Conservation (phyloP, 163 green algal genomes). For the Coccomyxa subellipsoidea region DNA sequence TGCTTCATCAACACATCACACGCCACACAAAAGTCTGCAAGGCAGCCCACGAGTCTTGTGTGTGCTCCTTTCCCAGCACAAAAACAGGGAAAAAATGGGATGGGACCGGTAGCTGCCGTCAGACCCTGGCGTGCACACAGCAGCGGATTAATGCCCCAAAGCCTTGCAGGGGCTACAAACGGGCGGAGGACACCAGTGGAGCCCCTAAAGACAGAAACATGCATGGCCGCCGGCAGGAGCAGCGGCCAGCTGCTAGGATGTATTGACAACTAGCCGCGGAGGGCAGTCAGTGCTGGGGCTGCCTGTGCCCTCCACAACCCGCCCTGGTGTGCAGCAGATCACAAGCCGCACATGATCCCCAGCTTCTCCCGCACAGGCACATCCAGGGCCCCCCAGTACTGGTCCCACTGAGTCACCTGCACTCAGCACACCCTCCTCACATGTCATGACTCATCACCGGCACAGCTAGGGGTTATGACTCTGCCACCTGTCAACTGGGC, state of each 20-base stretch:
- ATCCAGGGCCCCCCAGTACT: neutral
- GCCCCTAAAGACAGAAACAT: neutral
- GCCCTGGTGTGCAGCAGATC: neutral
- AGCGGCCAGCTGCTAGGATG: neutral
- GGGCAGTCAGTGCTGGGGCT: neutral
- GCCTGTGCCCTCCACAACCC: too few species aligned
- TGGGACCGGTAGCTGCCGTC: neutral
- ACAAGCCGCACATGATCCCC: constrained; percentile 15
- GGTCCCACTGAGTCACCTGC: constrained; percentile 20
- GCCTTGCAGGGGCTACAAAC: neutral
- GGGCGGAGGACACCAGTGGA: neutral
- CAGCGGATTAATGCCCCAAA: neutral
- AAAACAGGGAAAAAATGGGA: neutral
- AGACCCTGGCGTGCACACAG: neutral
- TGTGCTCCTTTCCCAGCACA: neutral
- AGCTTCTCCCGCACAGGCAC: constrained; percentile 28
- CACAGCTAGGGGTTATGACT: neutral
- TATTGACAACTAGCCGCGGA: neutral
- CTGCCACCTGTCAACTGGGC: neutral
- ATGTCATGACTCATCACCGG: neutral
- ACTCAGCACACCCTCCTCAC: neutral
- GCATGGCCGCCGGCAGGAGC: neutral
- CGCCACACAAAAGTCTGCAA: neutral
- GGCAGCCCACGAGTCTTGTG: neutral
- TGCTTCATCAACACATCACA: neutral